Evolutionary conservation across 2,329 filamentous ascomycete genomes (phyloP).

Genomic region (Rosellinia necatrix): DNA sequence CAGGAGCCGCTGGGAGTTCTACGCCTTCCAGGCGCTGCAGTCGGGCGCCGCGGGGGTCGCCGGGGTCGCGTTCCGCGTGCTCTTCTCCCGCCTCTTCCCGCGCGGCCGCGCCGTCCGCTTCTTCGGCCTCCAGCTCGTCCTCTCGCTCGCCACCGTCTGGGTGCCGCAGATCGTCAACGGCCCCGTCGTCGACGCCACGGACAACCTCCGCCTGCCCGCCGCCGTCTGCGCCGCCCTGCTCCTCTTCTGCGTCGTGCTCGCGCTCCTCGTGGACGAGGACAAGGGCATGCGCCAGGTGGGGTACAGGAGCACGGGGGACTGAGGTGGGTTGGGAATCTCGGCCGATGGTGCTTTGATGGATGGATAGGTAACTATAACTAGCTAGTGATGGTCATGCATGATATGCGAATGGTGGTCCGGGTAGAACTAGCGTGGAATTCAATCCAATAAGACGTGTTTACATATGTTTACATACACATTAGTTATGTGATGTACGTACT

Average conservation of each 20-base stretch:
- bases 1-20: conserved; percentile 18
- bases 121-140: conserved; percentile 13
- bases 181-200: conserved; percentile 12
- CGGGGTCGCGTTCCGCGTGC: conserved; percentile 6
- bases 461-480: too few relatives aligned
- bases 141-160: conserved; percentile 15
- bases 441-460: too few relatives aligned
- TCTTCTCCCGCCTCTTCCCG: conserved; percentile 14
- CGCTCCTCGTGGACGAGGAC: conserved; percentile 4
- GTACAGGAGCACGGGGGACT: conserved; percentile 9
- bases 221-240: conserved; percentile 12
- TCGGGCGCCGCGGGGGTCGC: conserved; percentile 1
- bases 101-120: conserved; percentile 9
- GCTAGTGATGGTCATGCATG: too few relatives aligned
- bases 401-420: too few relatives aligned
- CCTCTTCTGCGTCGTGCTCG: conserved; percentile 1
- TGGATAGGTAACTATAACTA: too few relatives aligned
- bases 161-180: conserved; percentile 18
- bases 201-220: conserved; percentile 16
- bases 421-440: too few relatives aligned
- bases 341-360: too few relatives aligned
- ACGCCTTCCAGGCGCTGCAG: conserved; percentile 13
- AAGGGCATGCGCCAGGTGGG: conserved; percentile 16
- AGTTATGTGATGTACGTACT: too few relatives aligned
- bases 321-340: too few relatives aligned